Conservation (phyloP, 2,329 filamentous ascomycete species). For the Cryoendolithus antarcticus region DNA sequence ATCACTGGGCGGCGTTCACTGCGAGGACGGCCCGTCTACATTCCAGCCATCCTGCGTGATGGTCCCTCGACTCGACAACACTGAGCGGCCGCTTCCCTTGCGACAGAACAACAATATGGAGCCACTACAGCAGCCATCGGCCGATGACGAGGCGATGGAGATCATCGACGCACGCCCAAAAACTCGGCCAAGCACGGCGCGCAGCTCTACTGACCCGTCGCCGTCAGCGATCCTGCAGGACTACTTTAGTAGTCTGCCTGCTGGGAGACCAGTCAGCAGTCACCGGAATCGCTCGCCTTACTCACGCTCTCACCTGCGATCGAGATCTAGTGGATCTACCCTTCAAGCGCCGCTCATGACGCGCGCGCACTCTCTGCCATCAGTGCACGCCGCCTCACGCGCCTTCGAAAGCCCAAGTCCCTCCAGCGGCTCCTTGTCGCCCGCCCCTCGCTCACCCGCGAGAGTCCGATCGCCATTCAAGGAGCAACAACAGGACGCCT, state of each 20-base stretch:
- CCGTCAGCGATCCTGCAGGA: conserved; percentile 17
- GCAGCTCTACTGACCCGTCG: conserved; percentile 27
- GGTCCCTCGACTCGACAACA: no score
- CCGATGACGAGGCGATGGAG: conserved; percentile 1
- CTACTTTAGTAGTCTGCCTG: conserved; percentile 14
- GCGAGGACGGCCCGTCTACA: no score
- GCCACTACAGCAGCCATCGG: background rate
- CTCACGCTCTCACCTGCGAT: conserved; percentile 33
- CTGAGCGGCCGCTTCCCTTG: no score
- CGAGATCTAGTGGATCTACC: conserved; percentile 29
- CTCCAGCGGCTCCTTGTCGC: conserved; percentile 23
- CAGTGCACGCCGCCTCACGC: conserved; percentile 24
- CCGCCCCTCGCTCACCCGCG: conserved; percentile 29
- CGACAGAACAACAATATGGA: no score
- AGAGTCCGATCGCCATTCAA: conserved; percentile 30
- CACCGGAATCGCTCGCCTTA: conserved; percentile 37
- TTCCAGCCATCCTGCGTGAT: no score
- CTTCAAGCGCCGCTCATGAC: conserved; percentile 33
- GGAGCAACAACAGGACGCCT: conserved; percentile 12
- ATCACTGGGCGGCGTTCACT: no score
- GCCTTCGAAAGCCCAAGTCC: conserved; percentile 13
- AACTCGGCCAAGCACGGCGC: conserved; percentile 13
- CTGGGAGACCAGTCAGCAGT: conserved; percentile 15
- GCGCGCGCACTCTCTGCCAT: conserved; percentile 35
- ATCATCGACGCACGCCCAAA: conserved; percentile 3